A percentile compares a stretch with the other conserved stretches of the same genome.
These are phyloP conservation scores for Handroanthus guayacan DNA, from an alignment of 257 asterid species.

Conservation along the genomic window DNA sequence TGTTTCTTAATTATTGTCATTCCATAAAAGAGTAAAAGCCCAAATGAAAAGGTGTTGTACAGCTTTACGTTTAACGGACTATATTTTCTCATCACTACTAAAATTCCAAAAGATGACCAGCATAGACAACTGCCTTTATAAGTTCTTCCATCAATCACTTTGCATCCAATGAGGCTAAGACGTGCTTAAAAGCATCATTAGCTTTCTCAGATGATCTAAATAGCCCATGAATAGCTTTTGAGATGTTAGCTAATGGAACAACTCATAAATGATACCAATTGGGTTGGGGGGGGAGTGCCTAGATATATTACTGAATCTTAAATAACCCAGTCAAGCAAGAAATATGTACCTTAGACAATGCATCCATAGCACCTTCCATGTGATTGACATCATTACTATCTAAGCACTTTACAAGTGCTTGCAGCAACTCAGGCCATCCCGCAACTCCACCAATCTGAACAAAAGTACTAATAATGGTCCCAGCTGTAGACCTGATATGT, in stretches of 20 bases:
- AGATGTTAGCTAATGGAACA: slow-evolving; percentile 12
- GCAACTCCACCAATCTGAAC: slow-evolving; percentile 87
- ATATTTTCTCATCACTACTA: background rate
- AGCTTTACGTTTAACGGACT: background rate
- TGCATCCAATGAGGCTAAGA: background rate
- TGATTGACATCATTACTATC: slow-evolving; percentile 90
- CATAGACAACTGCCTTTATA: slow-evolving; percentile 20
- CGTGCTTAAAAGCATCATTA: background rate
- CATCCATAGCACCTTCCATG: slow-evolving; percentile 99
- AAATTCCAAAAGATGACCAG: slow-evolving; percentile 14
- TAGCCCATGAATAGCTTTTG: slow-evolving; percentile 9
- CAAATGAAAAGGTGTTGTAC: background rate
- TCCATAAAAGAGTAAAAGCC: background rate
- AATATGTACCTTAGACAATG: slow-evolving; percentile 82
- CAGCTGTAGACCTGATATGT: slow-evolving; percentile 92
- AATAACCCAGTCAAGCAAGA: slow-evolving; percentile 25
- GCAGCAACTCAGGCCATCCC: slow-evolving; percentile 94
- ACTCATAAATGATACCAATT: background rate
- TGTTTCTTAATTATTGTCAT: background rate
- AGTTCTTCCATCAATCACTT: slow-evolving; percentile 8
- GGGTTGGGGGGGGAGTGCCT: too few relatives aligned
- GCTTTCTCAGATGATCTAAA: slow-evolving; percentile 10
- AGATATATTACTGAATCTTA: slow-evolving; percentile 3
- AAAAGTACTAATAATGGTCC: slow-evolving; percentile 86
- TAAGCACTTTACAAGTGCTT: slow-evolving; percentile 81